Evolutionary conservation across 768 basidiomycete species (phyloP).

Genomic region (Termitomyces sp.): DNA sequence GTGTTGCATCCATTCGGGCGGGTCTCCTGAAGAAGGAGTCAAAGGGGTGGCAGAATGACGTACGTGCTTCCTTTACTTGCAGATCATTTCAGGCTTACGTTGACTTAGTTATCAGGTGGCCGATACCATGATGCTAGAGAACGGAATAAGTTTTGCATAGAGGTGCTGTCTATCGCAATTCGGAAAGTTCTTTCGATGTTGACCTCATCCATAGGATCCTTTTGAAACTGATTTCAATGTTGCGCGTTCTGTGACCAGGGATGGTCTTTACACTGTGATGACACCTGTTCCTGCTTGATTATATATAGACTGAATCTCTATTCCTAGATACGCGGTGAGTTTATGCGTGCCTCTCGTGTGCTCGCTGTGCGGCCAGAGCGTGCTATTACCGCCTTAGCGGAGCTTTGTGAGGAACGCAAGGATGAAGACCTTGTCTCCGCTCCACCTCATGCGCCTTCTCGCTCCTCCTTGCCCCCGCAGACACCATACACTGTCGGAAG

Average conservation of each 20-base stretch:
- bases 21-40: slow-evolving; percentile 85
- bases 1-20: slow-evolving; percentile 86
- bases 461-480: slow-evolving; percentile 56
- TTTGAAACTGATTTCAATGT: slow-evolving; percentile 98
- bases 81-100: slow-evolving; percentile 2
- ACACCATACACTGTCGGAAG: slow-evolving; percentile 66
- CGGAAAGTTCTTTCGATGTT: not conserved
- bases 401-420: slow-evolving; percentile 88
- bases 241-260: slow-evolving; percentile 91
- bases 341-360: slow-evolving; percentile 92
- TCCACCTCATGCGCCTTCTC: slow-evolving; percentile 36
- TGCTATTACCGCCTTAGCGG: slow-evolving; percentile 75
- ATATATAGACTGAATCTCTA: slow-evolving; percentile 6
- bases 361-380: slow-evolving; percentile 74
- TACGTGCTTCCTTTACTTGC: slow-evolving; percentile 29
- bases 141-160: slow-evolving; percentile 92
- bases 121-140: slow-evolving; percentile 73
- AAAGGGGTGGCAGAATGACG: slow-evolving; percentile 95
- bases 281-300: slow-evolving; percentile 15
- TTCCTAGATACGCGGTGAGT: slow-evolving; percentile 90
- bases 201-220: slow-evolving; percentile 68
- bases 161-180: slow-evolving; percentile 42
- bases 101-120: slow-evolving; percentile 37
- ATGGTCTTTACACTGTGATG: slow-evolving; percentile 89
- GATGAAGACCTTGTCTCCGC: slow-evolving; percentile 55